Conservation (phyloP, 495 filamentous ascomycete species). For the Aspergillus olivimuriae region DNA sequence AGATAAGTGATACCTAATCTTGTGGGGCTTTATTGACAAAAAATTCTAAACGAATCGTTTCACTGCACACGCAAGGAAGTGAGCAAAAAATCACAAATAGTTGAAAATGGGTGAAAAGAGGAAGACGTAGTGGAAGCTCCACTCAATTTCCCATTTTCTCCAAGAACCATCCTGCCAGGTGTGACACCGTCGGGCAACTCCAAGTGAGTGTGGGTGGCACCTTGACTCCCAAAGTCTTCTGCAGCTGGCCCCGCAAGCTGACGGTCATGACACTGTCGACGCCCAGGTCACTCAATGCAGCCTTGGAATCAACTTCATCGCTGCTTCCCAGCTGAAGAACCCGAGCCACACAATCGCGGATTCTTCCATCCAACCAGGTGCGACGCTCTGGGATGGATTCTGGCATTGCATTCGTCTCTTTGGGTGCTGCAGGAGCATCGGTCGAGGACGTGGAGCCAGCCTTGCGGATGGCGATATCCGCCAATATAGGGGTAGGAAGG, state of each 20-base stretch:
- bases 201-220: conserved; percentile 38
- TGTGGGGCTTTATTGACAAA: no score
- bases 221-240: conserved; percentile 30
- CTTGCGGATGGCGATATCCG: conserved; percentile 25
- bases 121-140: no score
- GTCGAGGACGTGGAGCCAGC: neutral
- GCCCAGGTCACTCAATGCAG: conserved; percentile 34
- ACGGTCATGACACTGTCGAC: conserved; percentile 43
- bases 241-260: conserved; percentile 28
- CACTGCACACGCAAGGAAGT: no score
- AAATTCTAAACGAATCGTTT: no score
- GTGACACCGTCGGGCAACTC: conserved; percentile 31
- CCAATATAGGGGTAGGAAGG: conserved; percentile 21
- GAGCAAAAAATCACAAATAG: no score
- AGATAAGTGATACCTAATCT: no score
- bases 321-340: conserved; percentile 21
- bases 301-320: conserved; percentile 31
- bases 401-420: conserved; percentile 5
- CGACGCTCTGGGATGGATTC: conserved; percentile 17
- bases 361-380: conserved; percentile 18
- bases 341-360: conserved; percentile 18
- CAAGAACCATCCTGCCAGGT: conserved; percentile 20
- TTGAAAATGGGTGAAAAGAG: no score
- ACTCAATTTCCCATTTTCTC: neutral
- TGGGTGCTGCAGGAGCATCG: neutral